phyloP scores from a whole-genome alignment of 345 rosid genomes.

The Heritiera fomes region DNA sequence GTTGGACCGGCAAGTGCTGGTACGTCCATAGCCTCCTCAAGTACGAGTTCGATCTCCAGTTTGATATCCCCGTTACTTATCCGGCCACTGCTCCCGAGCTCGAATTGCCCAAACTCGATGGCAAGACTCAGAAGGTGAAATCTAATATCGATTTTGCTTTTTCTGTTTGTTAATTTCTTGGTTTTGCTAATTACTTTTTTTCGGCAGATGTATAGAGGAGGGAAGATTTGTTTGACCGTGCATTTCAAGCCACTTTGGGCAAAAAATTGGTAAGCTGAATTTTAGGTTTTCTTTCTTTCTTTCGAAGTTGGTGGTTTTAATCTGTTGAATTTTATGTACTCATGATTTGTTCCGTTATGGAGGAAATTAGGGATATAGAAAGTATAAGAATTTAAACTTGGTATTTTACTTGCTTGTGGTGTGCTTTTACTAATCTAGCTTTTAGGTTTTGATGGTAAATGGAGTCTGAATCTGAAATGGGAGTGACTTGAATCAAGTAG shows the following conservation, averaged over 20 bases:
- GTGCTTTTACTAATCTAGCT: background rate
- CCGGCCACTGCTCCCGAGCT: constrained; percentile 95
- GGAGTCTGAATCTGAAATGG: background rate
- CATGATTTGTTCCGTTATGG: background rate
- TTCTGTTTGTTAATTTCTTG: background rate
- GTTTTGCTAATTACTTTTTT: background rate
- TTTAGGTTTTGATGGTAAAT: background rate
- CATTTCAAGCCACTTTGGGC: constrained; percentile 99
- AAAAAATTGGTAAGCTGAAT: constrained; percentile 65
- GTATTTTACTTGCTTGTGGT: background rate
- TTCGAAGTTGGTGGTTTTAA: background rate
- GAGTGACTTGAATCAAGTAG: background rate
- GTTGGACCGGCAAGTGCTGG: constrained; percentile 99
- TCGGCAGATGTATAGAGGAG: constrained; percentile 93
- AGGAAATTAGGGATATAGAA: background rate
- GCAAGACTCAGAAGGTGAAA: constrained; percentile 88
- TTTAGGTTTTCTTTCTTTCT: background rate
- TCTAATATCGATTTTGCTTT: background rate
- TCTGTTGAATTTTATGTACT: background rate
- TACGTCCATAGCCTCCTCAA: constrained; percentile 94
- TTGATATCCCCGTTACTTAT: constrained; percentile 89
- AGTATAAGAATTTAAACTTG: background rate
- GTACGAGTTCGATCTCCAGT: constrained; percentile 95
- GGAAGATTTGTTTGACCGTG: constrained; percentile 98
- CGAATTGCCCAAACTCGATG: constrained; percentile 87